A percentile compares a stretch with the other conserved stretches of the same genome.
These are phyloP conservation scores for Acanthamoeba culbertsoni DNA, from an alignment of 208 protist species.

Conservation along the genomic window DNA sequence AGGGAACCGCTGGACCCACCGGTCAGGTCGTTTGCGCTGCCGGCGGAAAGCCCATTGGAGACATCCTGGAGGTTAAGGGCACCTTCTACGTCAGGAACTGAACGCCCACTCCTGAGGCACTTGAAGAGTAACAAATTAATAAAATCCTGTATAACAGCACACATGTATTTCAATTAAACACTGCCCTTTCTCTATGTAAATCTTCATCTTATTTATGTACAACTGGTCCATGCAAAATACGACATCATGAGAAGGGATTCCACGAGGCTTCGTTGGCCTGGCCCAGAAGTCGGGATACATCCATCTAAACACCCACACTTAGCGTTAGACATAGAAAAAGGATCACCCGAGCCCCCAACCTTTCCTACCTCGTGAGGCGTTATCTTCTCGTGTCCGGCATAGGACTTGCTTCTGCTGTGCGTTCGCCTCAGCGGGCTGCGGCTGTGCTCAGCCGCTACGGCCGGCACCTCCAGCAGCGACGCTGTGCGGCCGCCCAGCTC, in stretches of 20 bases:
- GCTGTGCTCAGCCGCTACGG: background rate
- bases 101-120: too few species aligned
- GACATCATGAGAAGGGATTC: constrained; percentile 36
- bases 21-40: constrained; percentile 5
- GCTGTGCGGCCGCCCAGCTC: background rate
- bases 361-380: background rate
- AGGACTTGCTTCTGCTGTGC: constrained; percentile 28
- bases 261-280: background rate
- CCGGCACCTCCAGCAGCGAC: background rate
- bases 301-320: background rate
- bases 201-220: too few species aligned
- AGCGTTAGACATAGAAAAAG: background rate
- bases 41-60: background rate
- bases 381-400: background rate
- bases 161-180: too few species aligned
- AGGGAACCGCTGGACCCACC: background rate
- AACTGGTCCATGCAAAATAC: too few species aligned
- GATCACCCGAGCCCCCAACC: background rate
- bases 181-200: too few species aligned
- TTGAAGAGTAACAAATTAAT: too few species aligned
- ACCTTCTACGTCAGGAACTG: constrained; percentile 8
- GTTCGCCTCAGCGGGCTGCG: background rate
- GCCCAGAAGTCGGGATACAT: background rate
- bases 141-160: too few species aligned
- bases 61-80: constrained; percentile 13